phyloP scores from a whole-genome alignment of 2,329 filamentous ascomycete genomes.

The Fusarium sp. region DNA sequence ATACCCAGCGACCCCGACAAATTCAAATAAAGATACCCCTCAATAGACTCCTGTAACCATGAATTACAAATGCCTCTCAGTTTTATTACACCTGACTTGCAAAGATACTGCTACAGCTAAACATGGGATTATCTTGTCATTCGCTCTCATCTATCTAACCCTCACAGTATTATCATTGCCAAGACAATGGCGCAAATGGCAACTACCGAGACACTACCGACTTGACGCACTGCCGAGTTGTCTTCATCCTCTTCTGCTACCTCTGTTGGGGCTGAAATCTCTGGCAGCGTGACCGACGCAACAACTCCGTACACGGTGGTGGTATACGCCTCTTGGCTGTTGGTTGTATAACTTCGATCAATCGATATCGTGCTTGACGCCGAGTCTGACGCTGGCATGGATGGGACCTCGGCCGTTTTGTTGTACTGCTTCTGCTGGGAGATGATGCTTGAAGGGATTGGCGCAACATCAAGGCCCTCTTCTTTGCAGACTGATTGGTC shows the following conservation, averaged over 20 bases:
- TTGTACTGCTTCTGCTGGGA: conserved; percentile 27
- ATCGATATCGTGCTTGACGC: conserved; percentile 3
- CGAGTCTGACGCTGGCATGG: conserved; percentile 4
- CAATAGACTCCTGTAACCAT: background rate
- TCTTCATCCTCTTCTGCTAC: background rate
- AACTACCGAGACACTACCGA: background rate
- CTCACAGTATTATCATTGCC: background rate
- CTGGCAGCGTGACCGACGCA: conserved; percentile 3
- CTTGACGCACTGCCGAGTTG: background rate
- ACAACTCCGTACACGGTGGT: background rate
- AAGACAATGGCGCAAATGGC: background rate
- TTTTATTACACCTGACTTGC: background rate
- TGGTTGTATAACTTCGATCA: conserved; percentile 6
- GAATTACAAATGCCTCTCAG: background rate
- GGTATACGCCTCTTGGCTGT: conserved; percentile 1
- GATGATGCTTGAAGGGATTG: conserved; percentile 27
- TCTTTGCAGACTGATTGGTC: conserved; percentile 13
- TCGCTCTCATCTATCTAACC: too few relatives aligned
- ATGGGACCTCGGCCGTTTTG: conserved; percentile 15
- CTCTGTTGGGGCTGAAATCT: background rate
- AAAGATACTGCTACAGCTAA: background rate
- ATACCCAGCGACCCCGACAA: conserved; percentile 73
- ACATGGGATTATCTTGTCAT: too few relatives aligned
- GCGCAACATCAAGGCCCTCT: conserved; percentile 3
- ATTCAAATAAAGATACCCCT: conserved; percentile 49